Evolutionary conservation across 2,329 filamentous ascomycete species (phyloP), one percentile per base, ranked within the genome.

Genomic region (Alternaria alternata): DNA sequence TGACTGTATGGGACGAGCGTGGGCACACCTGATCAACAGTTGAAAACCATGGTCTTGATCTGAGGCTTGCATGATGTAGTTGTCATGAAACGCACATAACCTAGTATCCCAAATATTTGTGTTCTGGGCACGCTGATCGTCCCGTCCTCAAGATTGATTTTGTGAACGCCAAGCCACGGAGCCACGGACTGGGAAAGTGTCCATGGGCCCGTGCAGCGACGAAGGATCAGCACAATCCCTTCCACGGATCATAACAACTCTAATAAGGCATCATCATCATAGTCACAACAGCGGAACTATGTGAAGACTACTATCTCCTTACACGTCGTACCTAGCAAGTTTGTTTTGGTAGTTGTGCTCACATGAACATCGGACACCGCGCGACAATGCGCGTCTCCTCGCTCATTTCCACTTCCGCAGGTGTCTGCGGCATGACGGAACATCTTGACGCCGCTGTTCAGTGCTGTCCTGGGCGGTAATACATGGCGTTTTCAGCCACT

Each of bases 351-450:
- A 20, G 20, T 26, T 36, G 24, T 24, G 46, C 22, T 5, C 2
- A 14, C 1, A 16, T 12, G n/a, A 20, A 41, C 24, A 38, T 30
- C 34, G 49, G 22, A 41, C 49, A 41, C 34, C 12, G 3, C 22
- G 39, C 36, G 49, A 51, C 18, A 34, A 36, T 44, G 38, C 30
- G 28, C 14, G 22, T 38, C 38, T 54, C 57, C 36, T 22, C 48
- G 34, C 55, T 57, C 60, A 61, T 67, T 59, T 65, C 59, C 49
- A 54, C 51, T 32, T 54, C 18, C 43, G 14, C 28, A 41, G 49
- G 44, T 51, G 46, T 30, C 59, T 59, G 57, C 53, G 42, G 61
- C 49, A 59, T 39, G 62, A 58, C 59, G 57, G 60, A 54, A 54
- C 44, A 59, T 49, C 47, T 54, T 26, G 43, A 42, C 36, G 26